A percentile compares a stretch with the other conserved stretches of the same genome.
Conservation (phyloP, 371 early-diverging fungal genomes). For the Rhizopus microsporus region DNA sequence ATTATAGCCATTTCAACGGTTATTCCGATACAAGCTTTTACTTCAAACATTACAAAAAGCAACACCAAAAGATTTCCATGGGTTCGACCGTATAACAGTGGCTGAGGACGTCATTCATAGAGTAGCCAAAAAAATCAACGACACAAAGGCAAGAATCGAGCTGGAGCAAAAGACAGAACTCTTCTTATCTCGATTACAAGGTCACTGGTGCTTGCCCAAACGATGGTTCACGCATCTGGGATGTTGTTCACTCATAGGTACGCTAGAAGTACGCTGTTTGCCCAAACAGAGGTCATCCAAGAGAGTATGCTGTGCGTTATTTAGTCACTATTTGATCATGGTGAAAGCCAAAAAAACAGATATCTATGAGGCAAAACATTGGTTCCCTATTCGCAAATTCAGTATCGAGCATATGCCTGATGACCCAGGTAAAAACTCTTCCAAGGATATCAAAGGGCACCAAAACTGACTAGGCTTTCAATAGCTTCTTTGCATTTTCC, state of each 20-base stretch:
- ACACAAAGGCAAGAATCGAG: conserved; percentile 35
- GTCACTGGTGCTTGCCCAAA: conserved; percentile 41
- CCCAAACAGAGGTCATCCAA: conserved; percentile 22
- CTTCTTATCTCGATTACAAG: conserved; percentile 40
- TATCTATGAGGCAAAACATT: conserved; percentile 54
- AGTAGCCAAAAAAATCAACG: conserved; percentile 33
- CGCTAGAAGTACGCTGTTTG: conserved; percentile 37
- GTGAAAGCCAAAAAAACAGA: conserved; percentile 52
- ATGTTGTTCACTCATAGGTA: conserved; percentile 37
- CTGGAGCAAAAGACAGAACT: conserved; percentile 37
- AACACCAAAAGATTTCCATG: conserved; percentile 29
- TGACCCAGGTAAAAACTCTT: conserved; percentile 22
- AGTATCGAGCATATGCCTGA: conserved; percentile 37
- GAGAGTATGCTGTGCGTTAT: conserved; percentile 54
- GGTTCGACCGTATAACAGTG: conserved; percentile 25
- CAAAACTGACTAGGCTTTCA: not conserved
- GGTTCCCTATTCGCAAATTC: conserved; percentile 59
- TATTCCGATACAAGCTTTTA: conserved; percentile 44
- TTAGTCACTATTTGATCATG: conserved; percentile 56
- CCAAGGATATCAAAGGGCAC: not conserved
- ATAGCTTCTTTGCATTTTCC: conserved; percentile 17
- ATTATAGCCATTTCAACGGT: conserved; percentile 48
- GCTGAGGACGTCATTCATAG: conserved; percentile 37
- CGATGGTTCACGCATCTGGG: conserved; percentile 46
- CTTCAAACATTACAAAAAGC: conserved; percentile 42